Evolutionary conservation across 2,329 filamentous ascomycete species (phyloP).

Genomic region (Nothophaeocryptopus gaeumannii): DNA sequence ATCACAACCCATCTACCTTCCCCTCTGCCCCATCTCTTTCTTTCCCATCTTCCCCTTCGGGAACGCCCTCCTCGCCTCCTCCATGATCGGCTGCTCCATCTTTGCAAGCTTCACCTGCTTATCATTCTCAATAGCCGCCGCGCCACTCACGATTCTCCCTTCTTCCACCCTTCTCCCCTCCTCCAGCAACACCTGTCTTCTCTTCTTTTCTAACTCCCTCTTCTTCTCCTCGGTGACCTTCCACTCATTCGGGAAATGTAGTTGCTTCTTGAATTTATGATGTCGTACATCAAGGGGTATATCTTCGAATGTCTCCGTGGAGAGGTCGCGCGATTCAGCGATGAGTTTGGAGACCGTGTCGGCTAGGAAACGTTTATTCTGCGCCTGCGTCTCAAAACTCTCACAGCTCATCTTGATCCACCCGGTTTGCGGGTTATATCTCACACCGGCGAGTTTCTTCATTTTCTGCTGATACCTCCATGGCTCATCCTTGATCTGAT

Average conservation of each 20-base stretch:
- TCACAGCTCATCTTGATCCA: slow-evolving; percentile 88
- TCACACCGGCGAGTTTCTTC: slow-evolving; percentile 77
- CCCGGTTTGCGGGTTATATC: slow-evolving; percentile 82
- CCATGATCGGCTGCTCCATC: slow-evolving; percentile 33
- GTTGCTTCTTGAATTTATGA: slow-evolving; percentile 65
- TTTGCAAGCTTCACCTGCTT: slow-evolving; percentile 24
- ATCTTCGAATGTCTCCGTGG: slow-evolving; percentile 79
- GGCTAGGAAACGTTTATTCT: slow-evolving; percentile 94
- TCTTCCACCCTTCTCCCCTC: slow-evolving; percentile 56
- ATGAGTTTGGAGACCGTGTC: slow-evolving; percentile 74
- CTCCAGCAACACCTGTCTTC: slow-evolving; percentile 51
- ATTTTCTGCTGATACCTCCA: slow-evolving; percentile 70
- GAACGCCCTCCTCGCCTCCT: slow-evolving; percentile 29
- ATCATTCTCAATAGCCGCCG: slow-evolving; percentile 29
- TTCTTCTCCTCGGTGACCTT: slow-evolving; percentile 68
- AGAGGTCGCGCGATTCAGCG: slow-evolving; percentile 66
- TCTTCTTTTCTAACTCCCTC: slow-evolving; percentile 60
- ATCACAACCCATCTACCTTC: slow-evolving; percentile 4
- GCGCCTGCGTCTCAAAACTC: slow-evolving; percentile 74
- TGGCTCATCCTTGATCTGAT: slow-evolving; percentile 53
- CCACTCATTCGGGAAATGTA: slow-evolving; percentile 80
- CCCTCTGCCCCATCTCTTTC: slow-evolving; percentile 30
- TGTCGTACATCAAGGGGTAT: slow-evolving; percentile 87
- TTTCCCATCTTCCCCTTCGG: slow-evolving; percentile 32
- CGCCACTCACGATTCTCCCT: slow-evolving; percentile 40